A percentile compares a stretch with the other conserved stretches of the same genome.
Conservation (phyloP, 805 yeast species). For the Vanderwaltozyma verrucispora region DNA sequence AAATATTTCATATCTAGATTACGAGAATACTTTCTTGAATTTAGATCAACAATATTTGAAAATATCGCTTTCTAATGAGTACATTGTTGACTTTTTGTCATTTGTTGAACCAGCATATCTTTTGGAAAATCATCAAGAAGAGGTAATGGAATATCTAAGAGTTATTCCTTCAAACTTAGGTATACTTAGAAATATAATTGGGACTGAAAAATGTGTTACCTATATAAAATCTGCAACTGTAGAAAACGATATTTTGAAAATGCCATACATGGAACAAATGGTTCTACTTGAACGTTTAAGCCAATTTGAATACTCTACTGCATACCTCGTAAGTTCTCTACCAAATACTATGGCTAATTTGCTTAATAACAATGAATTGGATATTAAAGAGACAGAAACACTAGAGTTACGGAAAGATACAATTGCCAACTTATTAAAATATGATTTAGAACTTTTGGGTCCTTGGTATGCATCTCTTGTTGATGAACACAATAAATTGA, state of each 20-base stretch:
- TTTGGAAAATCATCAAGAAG: constrained; percentile 5
- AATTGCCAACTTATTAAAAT: constrained; percentile 16
- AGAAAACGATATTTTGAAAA: constrained; percentile 10
- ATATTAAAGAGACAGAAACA: constrained; percentile 19
- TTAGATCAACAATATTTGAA: constrained; percentile 16
- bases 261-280: constrained; percentile 28
- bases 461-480: constrained; percentile 19
- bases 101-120: constrained; percentile 25
- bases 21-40: constrained; percentile 6
- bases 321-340: constrained; percentile 9
- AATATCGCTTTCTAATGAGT: constrained; percentile 8
- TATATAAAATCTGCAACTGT: constrained; percentile 12
- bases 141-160: constrained; percentile 6
- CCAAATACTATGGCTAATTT: constrained; percentile 22
- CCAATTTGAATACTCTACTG: constrained; percentile 11
- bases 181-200: constrained; percentile 17
- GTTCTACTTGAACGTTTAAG: constrained; percentile 19
- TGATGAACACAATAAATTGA: constrained; percentile 9
- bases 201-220: constrained; percentile 12
- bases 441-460: constrained; percentile 8
- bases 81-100: constrained; percentile 16
- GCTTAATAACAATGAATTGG: constrained; percentile 10
- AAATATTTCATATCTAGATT: constrained; percentile 17
- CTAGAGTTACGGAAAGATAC: constrained; percentile 16
- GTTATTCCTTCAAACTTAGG: constrained; percentile 16